Percentiles rank a stretch among this genome's conserved stretches.
Evolutionary conservation across 495 filamentous ascomycete species (phyloP).

Genomic region (Hypoxylon cercidicola): DNA sequence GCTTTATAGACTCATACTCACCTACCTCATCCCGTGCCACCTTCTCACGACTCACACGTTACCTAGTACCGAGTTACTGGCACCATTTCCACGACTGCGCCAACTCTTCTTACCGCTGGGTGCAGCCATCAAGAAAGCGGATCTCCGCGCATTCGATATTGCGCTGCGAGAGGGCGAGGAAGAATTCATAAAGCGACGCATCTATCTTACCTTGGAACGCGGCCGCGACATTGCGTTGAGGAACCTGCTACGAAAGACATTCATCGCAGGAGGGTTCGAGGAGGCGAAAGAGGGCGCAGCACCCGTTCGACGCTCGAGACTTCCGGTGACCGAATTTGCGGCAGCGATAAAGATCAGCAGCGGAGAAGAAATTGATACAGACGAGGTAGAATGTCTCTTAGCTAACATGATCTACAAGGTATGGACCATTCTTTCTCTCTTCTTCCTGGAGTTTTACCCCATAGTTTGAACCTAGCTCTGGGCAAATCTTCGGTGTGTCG

Average conservation of each 20-base stretch:
- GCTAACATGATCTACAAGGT: conserved; percentile 98
- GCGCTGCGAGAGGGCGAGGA: conserved; percentile 83
- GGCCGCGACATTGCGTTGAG: conserved; percentile 89
- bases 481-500: conserved; percentile 1
- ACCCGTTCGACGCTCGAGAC: conserved; percentile 73
- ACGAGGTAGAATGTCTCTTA: conserved; percentile 95
- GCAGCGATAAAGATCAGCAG: conserved; percentile 67
- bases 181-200: conserved; percentile 92
- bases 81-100: conserved; percentile 79
- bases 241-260: conserved; percentile 91
- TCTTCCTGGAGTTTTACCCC: no score
- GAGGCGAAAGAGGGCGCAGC: conserved; percentile 71
- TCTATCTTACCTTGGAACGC: conserved; percentile 92
- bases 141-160: conserved; percentile 84
- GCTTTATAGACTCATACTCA: conserved; percentile 81
- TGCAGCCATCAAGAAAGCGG: conserved; percentile 79
- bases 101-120: conserved; percentile 80
- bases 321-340: conserved; percentile 81
- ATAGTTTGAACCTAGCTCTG: no score
- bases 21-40: conserved; percentile 91
- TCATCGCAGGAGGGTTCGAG: conserved; percentile 81
- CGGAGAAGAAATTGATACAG: conserved; percentile 75
- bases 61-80: conserved; percentile 75
- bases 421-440: conserved; percentile 44
- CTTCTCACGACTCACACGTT: conserved; percentile 87